These are phyloP conservation scores for Yarrowia alimentaria DNA, from an alignment of 805 yeast genomes.

Conservation along the genomic window DNA sequence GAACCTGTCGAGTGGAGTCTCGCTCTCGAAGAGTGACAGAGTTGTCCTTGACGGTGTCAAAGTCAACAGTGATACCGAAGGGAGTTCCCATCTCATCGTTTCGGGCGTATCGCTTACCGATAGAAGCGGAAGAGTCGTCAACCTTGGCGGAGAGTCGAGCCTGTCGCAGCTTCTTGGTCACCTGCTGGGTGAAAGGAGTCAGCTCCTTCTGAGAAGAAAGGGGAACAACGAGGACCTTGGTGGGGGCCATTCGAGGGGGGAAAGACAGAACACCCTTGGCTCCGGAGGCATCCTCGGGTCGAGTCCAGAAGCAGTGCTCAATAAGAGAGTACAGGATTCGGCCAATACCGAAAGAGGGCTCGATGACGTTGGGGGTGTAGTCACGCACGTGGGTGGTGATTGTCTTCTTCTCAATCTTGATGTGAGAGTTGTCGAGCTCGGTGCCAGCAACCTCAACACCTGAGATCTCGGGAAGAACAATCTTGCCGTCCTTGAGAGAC, in stretches of 20 bases:
- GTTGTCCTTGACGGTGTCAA: constrained; percentile 82
- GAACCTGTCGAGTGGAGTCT: constrained; percentile 93
- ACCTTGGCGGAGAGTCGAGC: constrained; percentile 90
- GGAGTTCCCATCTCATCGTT: constrained; percentile 99
- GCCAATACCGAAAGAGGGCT: constrained; percentile 99
- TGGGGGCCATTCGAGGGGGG: constrained; percentile 95
- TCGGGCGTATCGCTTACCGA: constrained; percentile 97
- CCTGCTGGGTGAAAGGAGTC: constrained; percentile 67
- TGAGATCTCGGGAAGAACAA: constrained; percentile 64
- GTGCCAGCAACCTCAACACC: constrained; percentile 45
- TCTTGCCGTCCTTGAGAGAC: constrained; percentile 64
- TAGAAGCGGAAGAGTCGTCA: constrained; percentile 95
- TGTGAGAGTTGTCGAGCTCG: constrained; percentile 69
- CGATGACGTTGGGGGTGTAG: constrained; percentile 94
- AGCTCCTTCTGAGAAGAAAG: constrained; percentile 80
- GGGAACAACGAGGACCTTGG: constrained; percentile 94
- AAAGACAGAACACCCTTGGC: constrained; percentile 82
- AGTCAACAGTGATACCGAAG: constrained; percentile 95
- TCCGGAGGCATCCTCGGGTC: constrained; percentile 77
- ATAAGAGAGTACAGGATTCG: constrained; percentile 90
- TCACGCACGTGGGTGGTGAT: constrained; percentile 91
- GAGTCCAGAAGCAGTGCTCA: constrained; percentile 93
- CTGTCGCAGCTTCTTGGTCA: constrained; percentile 68
- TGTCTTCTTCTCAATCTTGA: constrained; percentile 72
- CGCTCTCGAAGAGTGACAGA: constrained; percentile 95